phyloP scores from a whole-genome alignment of 179 eudicot species.

The Pouteria campechiana region DNA sequence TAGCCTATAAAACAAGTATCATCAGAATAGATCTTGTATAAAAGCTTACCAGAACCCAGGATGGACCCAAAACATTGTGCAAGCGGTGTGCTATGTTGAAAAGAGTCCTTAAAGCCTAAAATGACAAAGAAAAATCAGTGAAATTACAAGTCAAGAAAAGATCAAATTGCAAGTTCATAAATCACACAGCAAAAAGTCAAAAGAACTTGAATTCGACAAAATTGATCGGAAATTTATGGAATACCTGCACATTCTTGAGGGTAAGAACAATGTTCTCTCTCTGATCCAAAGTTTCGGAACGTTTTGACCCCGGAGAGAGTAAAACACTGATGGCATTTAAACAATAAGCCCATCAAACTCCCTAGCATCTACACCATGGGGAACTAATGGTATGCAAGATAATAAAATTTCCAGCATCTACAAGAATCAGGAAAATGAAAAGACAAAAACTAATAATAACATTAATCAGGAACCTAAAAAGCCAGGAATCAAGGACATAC shows the following conservation, averaged over 20 bases:
- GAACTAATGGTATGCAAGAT: not conserved
- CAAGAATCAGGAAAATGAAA: no score
- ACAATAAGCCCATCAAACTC: conserved; percentile 6
- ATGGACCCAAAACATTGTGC: conserved; percentile 86
- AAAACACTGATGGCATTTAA: conserved; percentile 33
- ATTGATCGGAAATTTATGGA: no score
- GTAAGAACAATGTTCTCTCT: conserved; percentile 75
- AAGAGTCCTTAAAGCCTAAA: conserved; percentile 95
- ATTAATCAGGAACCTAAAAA: no score
- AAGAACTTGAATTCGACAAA: no score
- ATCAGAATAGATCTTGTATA: conserved; percentile 1
- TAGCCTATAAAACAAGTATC: not conserved
- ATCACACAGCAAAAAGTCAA: no score
- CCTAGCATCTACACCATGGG: not conserved
- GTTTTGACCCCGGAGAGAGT: conserved; percentile 69
- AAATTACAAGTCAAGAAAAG: not conserved
- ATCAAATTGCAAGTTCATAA: no score
- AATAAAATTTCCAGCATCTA: not conserved
- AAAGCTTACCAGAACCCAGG: conserved; percentile 90
- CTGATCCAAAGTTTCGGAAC: conserved; percentile 54
- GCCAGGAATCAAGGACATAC: no score
- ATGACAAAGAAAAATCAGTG: conserved; percentile 2
- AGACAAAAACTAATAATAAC: no score
- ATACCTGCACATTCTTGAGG: conserved; percentile 95
- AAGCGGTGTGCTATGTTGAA: conserved; percentile 95